Percentiles rank a stretch among this genome's conserved stretches.
phyloP scores from a whole-genome alignment of 371 early-diverging fungal genomes.

The Mucor circinelloides region DNA sequence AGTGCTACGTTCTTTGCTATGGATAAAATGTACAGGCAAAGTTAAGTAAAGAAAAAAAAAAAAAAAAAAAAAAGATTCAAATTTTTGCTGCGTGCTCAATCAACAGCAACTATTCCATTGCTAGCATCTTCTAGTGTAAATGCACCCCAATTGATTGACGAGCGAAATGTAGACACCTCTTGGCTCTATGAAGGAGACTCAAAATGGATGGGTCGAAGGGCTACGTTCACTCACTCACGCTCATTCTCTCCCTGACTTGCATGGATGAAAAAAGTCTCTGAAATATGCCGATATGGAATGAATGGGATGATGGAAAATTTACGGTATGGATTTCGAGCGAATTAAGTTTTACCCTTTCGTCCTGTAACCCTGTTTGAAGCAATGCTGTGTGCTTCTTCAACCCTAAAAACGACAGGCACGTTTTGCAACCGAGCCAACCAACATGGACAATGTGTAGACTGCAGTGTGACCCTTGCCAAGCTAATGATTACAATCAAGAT shows the following conservation, averaged over 20 bases:
- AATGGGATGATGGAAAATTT: neutral
- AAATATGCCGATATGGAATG: neutral
- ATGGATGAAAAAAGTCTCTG: neutral
- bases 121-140: neutral
- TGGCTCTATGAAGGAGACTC: neutral
- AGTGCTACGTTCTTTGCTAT: neutral
- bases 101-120: neutral
- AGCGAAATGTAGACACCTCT: neutral
- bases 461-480: neutral
- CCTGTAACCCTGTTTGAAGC: too few relatives aligned
- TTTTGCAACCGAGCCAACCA: neutral
- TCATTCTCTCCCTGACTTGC: neutral
- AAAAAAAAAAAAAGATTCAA: neutral
- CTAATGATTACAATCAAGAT: neutral
- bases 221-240: neutral
- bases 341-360: too few relatives aligned
- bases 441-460: neutral
- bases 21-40: neutral
- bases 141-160: neutral
- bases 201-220: neutral
- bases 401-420: neutral
- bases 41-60: neutral
- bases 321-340: neutral
- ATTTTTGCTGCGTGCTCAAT: constrained; percentile 1
- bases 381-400: too few relatives aligned